Conservation (phyloP, 202 grass and related monocot genomes). For the Panicum hallii region DNA sequence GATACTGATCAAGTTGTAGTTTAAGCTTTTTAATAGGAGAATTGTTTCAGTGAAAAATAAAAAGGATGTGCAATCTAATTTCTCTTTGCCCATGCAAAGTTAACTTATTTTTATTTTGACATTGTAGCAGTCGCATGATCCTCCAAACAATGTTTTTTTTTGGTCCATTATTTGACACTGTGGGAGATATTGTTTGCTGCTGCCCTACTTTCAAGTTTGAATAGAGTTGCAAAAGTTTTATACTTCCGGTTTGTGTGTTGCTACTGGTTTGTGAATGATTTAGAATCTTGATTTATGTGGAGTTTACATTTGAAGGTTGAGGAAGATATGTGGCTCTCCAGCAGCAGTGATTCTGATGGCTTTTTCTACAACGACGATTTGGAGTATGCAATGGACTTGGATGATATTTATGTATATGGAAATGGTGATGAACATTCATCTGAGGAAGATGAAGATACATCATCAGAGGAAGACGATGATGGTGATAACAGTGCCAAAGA, state of each 20-base stretch:
- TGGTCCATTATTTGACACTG: background rate
- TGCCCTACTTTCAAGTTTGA: constrained; percentile 18
- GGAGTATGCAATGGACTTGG: constrained; percentile 15
- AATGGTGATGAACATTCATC: constrained; percentile 11
- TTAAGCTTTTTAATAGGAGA: background rate
- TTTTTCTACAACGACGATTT: constrained; percentile 7
- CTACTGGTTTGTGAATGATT: constrained; percentile 1
- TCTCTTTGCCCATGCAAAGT: background rate
- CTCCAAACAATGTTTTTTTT: background rate
- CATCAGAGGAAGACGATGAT: constrained; percentile 35
- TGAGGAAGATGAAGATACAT: constrained; percentile 20
- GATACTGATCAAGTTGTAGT: background rate
- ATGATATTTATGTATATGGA: constrained; percentile 28
- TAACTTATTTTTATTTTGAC: background rate
- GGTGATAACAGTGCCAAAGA: constrained; percentile 14
- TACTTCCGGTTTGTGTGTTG: background rate
- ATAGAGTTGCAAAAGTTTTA: background rate
- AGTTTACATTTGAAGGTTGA: constrained; percentile 51
- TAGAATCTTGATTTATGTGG: constrained; percentile 12
- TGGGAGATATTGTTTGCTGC: background rate
- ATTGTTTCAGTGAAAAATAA: background rate
- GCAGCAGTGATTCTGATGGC: constrained; percentile 39
- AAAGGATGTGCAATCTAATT: background rate
- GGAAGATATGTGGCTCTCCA: constrained; percentile 1
- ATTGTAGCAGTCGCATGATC: background rate